These are phyloP conservation scores for Ascochyta viciae-villosae DNA, from an alignment of 2,329 filamentous ascomycete species.

Conservation along the genomic window DNA sequence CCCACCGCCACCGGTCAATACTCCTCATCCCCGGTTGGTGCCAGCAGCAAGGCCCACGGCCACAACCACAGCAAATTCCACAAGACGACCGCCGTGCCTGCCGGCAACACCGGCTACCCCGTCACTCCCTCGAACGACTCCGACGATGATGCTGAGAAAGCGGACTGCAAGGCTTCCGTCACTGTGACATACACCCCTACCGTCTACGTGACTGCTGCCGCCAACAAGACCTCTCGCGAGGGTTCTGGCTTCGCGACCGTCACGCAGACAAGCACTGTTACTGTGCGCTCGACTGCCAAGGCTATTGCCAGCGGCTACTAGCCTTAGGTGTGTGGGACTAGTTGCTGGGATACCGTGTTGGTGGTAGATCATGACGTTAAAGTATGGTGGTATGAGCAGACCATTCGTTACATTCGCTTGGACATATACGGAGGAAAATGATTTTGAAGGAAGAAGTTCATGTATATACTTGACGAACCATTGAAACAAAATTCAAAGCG, in stretches of 20 bases:
- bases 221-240: slow-evolving; percentile 11
- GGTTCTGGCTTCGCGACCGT: slow-evolving; percentile 29
- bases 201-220: slow-evolving; percentile 31
- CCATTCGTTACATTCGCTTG: slow-evolving; percentile 6
- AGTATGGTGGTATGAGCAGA: slow-evolving; percentile 4
- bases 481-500: too few species aligned
- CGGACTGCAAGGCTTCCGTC: slow-evolving; percentile 30
- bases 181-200: slow-evolving; percentile 40
- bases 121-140: not conserved
- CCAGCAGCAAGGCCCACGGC: slow-evolving; percentile 10
- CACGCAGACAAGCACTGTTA: slow-evolving; percentile 37
- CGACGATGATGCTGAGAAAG: slow-evolving; percentile 6
- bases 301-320: slow-evolving; percentile 7
- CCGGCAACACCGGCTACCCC: slow-evolving; percentile 15
- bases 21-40: not conserved
- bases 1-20: slow-evolving; percentile 10
- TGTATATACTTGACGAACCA: slow-evolving; percentile 12
- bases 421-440: not conserved
- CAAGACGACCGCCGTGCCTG: slow-evolving; percentile 16
- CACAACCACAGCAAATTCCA: slow-evolving; percentile 20
- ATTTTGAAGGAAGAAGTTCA: not conserved
- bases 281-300: slow-evolving; percentile 16
- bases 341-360: not conserved
- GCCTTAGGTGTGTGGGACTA: not conserved
- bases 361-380: slow-evolving; percentile 6